Base-by-base conservation (phyloP, 1,284 basidiomycete genomes). In the Pisolithus thermaeus region DNA sequence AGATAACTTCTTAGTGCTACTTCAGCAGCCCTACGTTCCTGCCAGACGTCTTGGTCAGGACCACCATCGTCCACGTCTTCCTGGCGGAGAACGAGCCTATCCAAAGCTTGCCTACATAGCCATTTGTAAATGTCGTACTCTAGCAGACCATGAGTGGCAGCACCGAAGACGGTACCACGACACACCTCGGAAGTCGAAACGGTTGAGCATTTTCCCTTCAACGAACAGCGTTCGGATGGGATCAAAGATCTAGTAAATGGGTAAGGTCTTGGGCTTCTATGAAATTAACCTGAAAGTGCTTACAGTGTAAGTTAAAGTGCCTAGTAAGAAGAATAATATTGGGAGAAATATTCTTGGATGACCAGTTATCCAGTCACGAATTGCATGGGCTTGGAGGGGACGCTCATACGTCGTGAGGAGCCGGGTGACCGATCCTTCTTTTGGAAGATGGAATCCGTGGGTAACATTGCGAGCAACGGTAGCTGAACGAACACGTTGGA, bases 341-440 rank as follows among this genome's bases (percentile, higher is more conserved):
- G 96, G 96, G 4, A 97, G 71, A 41, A 88, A 83, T 52, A 98
- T 88, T 57, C 82, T 83, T 0, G 96, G 96, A 72, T 99, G 96
- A 20, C 70, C 76, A 6, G 84, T 75, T 49, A 95, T 73, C 90
- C 94, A 99, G 61, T 88, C 84, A 41, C 89, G 78, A 28, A 96
- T 68, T 30, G 75, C 83, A 65, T 95, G 89, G 1, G 81, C 82
- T 63, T 88, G 84, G n/a, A 92, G 73, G 12, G 87, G 86, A 47
- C 76, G 76, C 61, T 88, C 78, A 66, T 92, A 96, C 39, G 77
- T 76, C 41, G 85, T 77, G 28, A 81, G 74, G 44, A 94, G 67
- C 12, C 78, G 74, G 4, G 88, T 92, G 20, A 57, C 61, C 25
- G 64, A 61, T 6, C 57, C 56, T 32, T 52, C 58, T 49, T 56